phyloP scores from a whole-genome alignment of 495 filamentous ascomycete genomes.

The Extremus antarcticus region DNA sequence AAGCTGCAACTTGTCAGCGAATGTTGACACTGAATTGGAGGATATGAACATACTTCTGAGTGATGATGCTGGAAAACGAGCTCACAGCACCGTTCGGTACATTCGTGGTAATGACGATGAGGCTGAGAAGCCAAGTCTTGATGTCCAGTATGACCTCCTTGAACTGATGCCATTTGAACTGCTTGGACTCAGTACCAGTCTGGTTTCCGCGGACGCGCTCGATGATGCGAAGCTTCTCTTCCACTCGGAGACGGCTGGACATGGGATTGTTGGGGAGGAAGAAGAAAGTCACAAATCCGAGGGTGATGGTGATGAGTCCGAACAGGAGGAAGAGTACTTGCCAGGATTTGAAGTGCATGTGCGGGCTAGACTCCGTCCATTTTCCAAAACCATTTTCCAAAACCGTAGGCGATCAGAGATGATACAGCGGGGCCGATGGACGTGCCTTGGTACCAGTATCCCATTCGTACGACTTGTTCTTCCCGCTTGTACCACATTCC shows the following conservation, averaged over 20 bases:
- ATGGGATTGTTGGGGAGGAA: background rate
- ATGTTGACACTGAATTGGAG: background rate
- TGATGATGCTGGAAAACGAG: background rate
- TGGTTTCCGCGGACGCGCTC: slow-evolving; percentile 12
- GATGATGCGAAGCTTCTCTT: slow-evolving; percentile 2
- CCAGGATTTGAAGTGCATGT: background rate
- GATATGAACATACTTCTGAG: too few relatives aligned
- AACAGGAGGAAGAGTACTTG: background rate
- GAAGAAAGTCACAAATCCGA: background rate
- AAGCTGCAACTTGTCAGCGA: too few relatives aligned
- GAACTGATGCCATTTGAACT: background rate
- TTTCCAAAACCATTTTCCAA: too few relatives aligned
- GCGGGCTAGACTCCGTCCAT: too few relatives aligned
- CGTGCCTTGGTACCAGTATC: background rate
- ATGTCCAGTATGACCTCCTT: slow-evolving; percentile 5
- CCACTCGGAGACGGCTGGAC: background rate
- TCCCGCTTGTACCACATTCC: slow-evolving; percentile 8
- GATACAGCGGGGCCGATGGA: background rate
- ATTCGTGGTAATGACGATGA: slow-evolving; percentile 18
- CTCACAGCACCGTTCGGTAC: slow-evolving; percentile 6
- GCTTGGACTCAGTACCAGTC: slow-evolving; percentile 13
- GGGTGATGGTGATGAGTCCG: background rate
- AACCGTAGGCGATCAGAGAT: background rate
- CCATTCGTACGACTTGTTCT: background rate
- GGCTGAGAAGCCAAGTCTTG: slow-evolving; percentile 7